Evolutionary conservation across 179 eudicot genomes (phyloP).

Genomic region (Dionaea muscipula): DNA sequence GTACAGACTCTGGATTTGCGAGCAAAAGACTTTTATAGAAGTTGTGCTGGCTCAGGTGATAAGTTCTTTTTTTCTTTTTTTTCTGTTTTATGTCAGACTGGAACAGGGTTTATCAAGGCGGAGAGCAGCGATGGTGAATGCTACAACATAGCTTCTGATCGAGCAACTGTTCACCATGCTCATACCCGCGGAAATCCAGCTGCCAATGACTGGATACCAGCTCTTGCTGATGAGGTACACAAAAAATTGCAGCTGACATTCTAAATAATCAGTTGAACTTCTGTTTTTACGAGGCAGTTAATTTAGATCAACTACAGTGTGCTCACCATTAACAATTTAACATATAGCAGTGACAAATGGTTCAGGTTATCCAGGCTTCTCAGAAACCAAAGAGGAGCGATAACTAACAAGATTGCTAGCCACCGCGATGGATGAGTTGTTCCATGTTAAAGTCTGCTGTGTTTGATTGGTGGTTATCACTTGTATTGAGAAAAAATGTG

Average conservation of each 20-base stretch:
- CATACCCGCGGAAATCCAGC: conserved; percentile 70
- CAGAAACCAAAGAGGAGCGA: background rate
- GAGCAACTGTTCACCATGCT: conserved; percentile 23
- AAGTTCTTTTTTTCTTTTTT: background rate
- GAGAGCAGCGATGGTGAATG: conserved; percentile 23
- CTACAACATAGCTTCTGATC: conserved; percentile 37
- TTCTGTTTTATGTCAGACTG: conserved; percentile 35
- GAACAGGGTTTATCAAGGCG: conserved; percentile 78
- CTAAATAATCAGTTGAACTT: no score
- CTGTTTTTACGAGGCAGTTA: no score
- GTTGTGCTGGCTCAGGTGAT: background rate
- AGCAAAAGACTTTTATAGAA: background rate
- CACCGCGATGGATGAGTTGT: no score
- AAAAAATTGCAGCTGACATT: background rate
- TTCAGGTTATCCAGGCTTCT: conserved; percentile 9
- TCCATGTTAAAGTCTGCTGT: no score
- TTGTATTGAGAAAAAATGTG: background rate
- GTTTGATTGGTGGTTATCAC: no score
- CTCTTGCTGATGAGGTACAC: conserved; percentile 29
- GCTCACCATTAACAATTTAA: conserved; percentile 3
- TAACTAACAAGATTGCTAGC: background rate
- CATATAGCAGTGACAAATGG: background rate
- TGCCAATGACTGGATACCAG: conserved; percentile 91
- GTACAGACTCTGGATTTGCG: no score
- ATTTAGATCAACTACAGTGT: no score